Base-by-base conservation (phyloP, 225 moss, liverwort and hornwort genomes). In the Thuidium tamariscinum region DNA sequence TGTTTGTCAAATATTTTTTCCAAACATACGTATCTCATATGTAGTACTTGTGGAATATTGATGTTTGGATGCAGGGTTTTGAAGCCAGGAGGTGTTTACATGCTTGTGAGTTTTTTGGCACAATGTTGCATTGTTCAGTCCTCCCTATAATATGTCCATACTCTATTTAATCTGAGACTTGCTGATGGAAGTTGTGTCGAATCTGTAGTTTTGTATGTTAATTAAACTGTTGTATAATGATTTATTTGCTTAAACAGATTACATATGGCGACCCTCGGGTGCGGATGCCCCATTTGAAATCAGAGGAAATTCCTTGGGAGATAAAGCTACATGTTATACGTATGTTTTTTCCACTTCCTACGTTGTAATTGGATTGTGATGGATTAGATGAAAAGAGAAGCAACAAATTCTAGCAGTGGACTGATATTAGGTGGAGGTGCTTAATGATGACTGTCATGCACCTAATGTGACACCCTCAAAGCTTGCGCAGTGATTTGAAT, bases 251-350 rank as follows among this genome's bases (percentile, higher is more conserved):
- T 81, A 37, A 79, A 57, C 90, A 95, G 93, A 93, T 97, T 89
- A 94, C 96, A 12, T 97, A 97, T 86, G 96, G 97, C 56, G 97
- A 97, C 90, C 97, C 96, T 82, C 93, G 93, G 56, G 96, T 96
- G 86, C 94, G 97, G 81, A 84, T 97, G 91, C 89, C 93, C 42
- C 95, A 94, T 93, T 87, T 97, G 69, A 97, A 94, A 88, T 87
- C 88, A 25, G 49, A 83, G 87, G 84, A 90, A 69, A 59, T 78
- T 82, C 85, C 89, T 75, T 93, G 93, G 93, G 83, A 91, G 57
- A 87, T 93, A 66, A 91, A 68, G 73, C 86, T 93, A 22, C 91
- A 93, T 91, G 74, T 91, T 70, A 89, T 91, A 79, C 86, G 93
- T 93, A 92, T 69, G 90, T 77, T 55, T 26, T 37, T 16, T 59